Percentiles rank a stretch among this genome's conserved stretches.
Evolutionary conservation across 306 rosid genomes (phyloP).

Genomic region (Leucaena leucocephala): DNA sequence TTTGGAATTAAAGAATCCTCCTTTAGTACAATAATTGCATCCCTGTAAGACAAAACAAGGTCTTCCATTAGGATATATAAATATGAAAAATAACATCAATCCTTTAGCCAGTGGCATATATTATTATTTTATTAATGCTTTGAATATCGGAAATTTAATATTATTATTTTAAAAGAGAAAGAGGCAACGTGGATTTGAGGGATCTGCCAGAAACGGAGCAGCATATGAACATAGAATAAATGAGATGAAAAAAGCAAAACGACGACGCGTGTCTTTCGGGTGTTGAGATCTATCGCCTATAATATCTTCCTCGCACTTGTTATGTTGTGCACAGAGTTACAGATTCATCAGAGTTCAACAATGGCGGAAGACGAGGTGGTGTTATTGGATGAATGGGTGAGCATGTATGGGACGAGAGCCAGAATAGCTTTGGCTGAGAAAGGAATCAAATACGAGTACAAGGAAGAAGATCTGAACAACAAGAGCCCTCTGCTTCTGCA

Average conservation of each 20-base stretch:
- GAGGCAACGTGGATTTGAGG: not conserved
- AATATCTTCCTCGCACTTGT: not conserved
- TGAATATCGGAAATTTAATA: too few relatives aligned
- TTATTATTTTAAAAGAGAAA: too few relatives aligned
- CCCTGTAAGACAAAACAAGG: too few relatives aligned
- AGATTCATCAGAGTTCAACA: not conserved
- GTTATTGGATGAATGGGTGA: not conserved
- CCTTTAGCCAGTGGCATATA: too few relatives aligned
- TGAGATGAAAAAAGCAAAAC: not conserved
- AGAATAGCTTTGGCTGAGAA: constrained; percentile 31
- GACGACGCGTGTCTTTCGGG: not conserved
- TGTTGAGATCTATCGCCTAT: not conserved
- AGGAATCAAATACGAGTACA: constrained; percentile 15
- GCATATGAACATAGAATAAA: not conserved
- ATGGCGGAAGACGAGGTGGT: constrained; percentile 14
- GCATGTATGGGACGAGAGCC: constrained; percentile 25
- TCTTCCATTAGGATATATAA: too few relatives aligned
- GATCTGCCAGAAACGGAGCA: not conserved
- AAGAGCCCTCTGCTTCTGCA: constrained; percentile 5
- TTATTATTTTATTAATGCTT: too few relatives aligned
- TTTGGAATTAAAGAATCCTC: too few relatives aligned
- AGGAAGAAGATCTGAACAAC: not conserved
- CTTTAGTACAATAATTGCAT: too few relatives aligned
- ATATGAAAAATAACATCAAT: too few relatives aligned
- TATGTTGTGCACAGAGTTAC: not conserved